Percentiles rank a stretch among this genome's conserved stretches.
Conservation (phyloP, 768 basidiomycete species). For the Tricholoma terreum region DNA sequence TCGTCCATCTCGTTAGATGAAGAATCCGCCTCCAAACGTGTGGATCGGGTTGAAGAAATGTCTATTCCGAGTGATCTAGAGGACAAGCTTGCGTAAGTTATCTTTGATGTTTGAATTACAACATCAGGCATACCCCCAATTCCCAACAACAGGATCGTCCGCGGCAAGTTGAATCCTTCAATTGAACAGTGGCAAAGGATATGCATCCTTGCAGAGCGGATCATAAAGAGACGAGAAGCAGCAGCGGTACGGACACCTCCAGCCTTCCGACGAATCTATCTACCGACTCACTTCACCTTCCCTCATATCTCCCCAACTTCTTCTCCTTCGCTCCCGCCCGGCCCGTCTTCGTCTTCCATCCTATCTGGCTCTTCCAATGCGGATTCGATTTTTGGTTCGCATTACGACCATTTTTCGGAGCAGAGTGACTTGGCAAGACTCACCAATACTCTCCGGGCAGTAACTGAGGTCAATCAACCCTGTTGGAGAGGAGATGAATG, state of each 20-base stretch:
- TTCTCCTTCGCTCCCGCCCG: conserved; percentile 32
- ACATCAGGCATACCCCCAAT: neutral
- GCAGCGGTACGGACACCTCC: conserved; percentile 79
- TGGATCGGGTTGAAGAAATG: conserved; percentile 87
- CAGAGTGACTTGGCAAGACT: conserved; percentile 84
- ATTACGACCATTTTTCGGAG: conserved; percentile 20
- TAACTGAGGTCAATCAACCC: conserved; percentile 72
- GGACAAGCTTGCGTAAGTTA: conserved; percentile 74
- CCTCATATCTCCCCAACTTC: conserved; percentile 42
- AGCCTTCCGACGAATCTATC: conserved; percentile 59
- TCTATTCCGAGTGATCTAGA: conserved; percentile 89
- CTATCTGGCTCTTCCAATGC: conserved; percentile 32
- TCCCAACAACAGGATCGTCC: conserved; percentile 54
- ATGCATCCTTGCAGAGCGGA: conserved; percentile 81
- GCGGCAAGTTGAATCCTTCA: conserved; percentile 67
- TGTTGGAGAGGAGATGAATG: conserved; percentile 87
- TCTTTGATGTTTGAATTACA: neutral
- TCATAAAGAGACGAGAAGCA: conserved; percentile 87
- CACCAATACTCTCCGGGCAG: conserved; percentile 76
- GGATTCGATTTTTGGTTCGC: conserved; percentile 27
- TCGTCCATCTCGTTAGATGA: conserved; percentile 78
- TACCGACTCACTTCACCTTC: conserved; percentile 70
- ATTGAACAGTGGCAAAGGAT: conserved; percentile 94
- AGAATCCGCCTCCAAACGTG: conserved; percentile 76
- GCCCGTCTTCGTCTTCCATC: conserved; percentile 29